These are phyloP conservation scores for Pezicula carpinea DNA, from an alignment of 2,329 filamentous ascomycete genomes.

Conservation along the genomic window DNA sequence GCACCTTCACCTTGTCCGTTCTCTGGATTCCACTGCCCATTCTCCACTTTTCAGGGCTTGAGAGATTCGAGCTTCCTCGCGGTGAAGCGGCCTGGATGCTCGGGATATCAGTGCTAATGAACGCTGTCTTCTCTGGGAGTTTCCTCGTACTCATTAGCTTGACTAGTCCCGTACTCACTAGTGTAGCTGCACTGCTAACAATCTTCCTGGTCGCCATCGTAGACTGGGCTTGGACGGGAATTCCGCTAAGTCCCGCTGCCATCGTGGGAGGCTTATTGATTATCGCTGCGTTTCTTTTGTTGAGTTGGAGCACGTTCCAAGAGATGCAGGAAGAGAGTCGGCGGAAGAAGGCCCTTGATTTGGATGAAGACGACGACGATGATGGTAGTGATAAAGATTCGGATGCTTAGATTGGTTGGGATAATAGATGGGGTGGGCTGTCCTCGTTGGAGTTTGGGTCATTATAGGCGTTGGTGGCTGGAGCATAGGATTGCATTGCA, in stretches of 20 bases:
- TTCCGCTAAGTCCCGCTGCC: constrained; percentile 68
- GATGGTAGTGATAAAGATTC: constrained; percentile 25
- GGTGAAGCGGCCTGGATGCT: constrained; percentile 78
- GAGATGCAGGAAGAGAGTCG: constrained; percentile 85
- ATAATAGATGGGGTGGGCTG: neutral
- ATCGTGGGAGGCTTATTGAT: constrained; percentile 82
- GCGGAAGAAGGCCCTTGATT: constrained; percentile 42
- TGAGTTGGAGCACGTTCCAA: constrained; percentile 87
- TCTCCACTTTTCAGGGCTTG: constrained; percentile 72
- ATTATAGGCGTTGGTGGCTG: no score
- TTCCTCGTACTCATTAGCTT: constrained; percentile 91
- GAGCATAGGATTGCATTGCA: no score
- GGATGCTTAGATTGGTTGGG: constrained; percentile 19
- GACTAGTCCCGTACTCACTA: constrained; percentile 87
- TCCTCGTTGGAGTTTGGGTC: no score
- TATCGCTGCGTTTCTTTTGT: constrained; percentile 77
- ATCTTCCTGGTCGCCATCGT: constrained; percentile 95
- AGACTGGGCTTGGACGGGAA: constrained; percentile 81
- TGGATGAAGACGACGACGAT: constrained; percentile 33
- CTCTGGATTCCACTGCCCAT: constrained; percentile 91
- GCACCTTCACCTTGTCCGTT: constrained; percentile 76
- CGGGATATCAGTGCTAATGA: constrained; percentile 74
- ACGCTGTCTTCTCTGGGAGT: constrained; percentile 86
- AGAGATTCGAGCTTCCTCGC: constrained; percentile 76
- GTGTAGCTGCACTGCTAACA: constrained; percentile 87